Percentiles rank a stretch among this genome's conserved stretches.
phyloP scores from a whole-genome alignment of 2,329 filamentous ascomycete species.

The Ophiostoma angusticollis region DNA sequence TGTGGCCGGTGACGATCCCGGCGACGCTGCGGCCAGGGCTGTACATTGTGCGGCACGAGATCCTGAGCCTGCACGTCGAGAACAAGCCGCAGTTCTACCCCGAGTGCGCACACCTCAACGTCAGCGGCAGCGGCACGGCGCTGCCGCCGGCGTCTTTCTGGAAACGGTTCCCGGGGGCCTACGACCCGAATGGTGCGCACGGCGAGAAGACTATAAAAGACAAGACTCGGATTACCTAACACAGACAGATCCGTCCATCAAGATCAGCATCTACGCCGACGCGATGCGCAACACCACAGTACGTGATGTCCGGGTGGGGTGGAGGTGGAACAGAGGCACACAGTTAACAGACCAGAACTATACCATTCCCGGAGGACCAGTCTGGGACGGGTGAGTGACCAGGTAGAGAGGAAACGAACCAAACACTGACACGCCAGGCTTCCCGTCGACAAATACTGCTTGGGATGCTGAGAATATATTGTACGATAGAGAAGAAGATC shows the following conservation, averaged over 20 bases:
- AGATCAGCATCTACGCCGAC: conserved; percentile 26
- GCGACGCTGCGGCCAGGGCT: conserved; percentile 30
- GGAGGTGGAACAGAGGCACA: background rate
- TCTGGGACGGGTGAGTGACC: conserved; percentile 24
- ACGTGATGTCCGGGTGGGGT: conserved; percentile 2
- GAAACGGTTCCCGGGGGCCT: conserved; percentile 25
- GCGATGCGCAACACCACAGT: conserved; percentile 21
- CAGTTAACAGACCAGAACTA: conserved; percentile 20
- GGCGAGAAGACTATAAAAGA: too few relatives aligned
- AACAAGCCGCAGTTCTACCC: conserved; percentile 33
- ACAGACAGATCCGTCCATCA: conserved; percentile 22
- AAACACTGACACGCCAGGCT: background rate
- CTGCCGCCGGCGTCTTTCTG: conserved; percentile 19
- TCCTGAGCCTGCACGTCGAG: conserved; percentile 36
- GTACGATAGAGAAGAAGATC: background rate
- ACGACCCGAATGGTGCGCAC: conserved; percentile 21
- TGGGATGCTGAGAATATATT: conserved; percentile 10
- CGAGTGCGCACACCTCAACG: conserved; percentile 26
- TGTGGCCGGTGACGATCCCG: conserved; percentile 35
- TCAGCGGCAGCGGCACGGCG: conserved; percentile 19
- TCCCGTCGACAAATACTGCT: conserved; percentile 14
- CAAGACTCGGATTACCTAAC: conserved; percentile 6
- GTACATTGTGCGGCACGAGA: conserved; percentile 40
- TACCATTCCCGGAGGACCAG: conserved; percentile 25
- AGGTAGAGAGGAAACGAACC: too few relatives aligned